Evolutionary conservation across 768 basidiomycete genomes (phyloP).

Genomic region (Suillus discolor): DNA sequence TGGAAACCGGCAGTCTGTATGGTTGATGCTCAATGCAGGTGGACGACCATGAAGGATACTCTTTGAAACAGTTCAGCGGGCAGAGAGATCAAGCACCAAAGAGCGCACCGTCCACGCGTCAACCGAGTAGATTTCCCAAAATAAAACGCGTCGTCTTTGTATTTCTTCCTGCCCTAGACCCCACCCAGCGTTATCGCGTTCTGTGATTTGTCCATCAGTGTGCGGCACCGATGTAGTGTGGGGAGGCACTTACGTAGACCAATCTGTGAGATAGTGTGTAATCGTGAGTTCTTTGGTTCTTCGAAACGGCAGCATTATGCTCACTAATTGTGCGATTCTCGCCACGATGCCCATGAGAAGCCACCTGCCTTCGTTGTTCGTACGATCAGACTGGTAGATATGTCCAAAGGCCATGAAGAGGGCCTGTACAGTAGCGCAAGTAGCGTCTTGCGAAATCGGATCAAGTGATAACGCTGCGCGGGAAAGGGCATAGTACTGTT

Average conservation of each 20-base stretch:
- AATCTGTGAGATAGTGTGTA: slow-evolving; percentile 37
- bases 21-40: slow-evolving; percentile 45
- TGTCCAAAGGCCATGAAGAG: slow-evolving; percentile 47
- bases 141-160: slow-evolving; percentile 47
- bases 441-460: slow-evolving; percentile 46
- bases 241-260: slow-evolving; percentile 47
- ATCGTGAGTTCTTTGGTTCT: slow-evolving; percentile 9
- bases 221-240: background rate
- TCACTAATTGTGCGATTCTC: slow-evolving; percentile 46
- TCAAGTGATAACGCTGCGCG: slow-evolving; percentile 51
- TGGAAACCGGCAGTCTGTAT: slow-evolving; percentile 55
- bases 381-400: slow-evolving; percentile 44
- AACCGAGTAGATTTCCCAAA: slow-evolving; percentile 56
- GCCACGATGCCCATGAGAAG: slow-evolving; percentile 46
- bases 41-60: slow-evolving; percentile 54
- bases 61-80: slow-evolving; percentile 25
- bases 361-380: slow-evolving; percentile 50
- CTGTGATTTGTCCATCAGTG: slow-evolving; percentile 29
- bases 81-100: slow-evolving; percentile 2
- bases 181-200: slow-evolving; percentile 54
- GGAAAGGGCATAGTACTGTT: slow-evolving; percentile 49
- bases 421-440: slow-evolving; percentile 49
- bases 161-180: slow-evolving; percentile 46
- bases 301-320: slow-evolving; percentile 18
- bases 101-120: slow-evolving; percentile 50